These are phyloP conservation scores for Calonectria multiphialidica DNA, from an alignment of 2,329 filamentous ascomycete genomes.

Conservation along the genomic window DNA sequence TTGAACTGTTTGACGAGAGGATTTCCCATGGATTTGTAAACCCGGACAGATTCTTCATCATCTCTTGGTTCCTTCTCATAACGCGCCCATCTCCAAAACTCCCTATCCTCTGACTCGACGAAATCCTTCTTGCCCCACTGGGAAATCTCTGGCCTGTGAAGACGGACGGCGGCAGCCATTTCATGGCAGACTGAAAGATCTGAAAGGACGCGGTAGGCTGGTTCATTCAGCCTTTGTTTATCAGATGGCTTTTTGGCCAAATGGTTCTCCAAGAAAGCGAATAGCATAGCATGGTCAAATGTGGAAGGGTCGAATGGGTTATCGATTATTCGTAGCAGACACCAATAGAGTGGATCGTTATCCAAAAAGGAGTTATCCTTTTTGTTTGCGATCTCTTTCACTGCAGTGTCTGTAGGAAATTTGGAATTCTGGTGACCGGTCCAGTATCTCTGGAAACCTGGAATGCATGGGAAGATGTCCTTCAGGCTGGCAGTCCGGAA, in stretches of 20 bases:
- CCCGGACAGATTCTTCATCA: neutral
- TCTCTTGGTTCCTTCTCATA: neutral
- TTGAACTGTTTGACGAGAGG: neutral
- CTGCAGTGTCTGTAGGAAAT: neutral
- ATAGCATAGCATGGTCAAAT: neutral
- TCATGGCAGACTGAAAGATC: neutral
- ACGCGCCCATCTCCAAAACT: neutral
- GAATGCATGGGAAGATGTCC: neutral
- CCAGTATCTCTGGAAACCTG: neutral
- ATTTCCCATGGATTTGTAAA: neutral
- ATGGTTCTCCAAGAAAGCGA: neutral
- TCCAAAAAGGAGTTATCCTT: neutral
- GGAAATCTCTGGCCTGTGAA: neutral
- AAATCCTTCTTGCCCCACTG: neutral
- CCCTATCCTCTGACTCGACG: neutral
- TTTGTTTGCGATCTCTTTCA: neutral
- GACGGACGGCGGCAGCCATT: neutral
- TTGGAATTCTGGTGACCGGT: neutral
- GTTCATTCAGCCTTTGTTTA: neutral
- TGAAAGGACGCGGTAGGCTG: neutral
- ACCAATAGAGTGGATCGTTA: neutral
- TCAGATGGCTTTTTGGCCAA: neutral
- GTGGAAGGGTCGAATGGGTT: neutral
- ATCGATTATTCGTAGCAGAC: neutral
- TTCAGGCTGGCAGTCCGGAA: neutral